A percentile compares a stretch with the other conserved stretches of the same genome.
Evolutionary conservation across 140 eudicot genomes (phyloP).

Genomic region (Ambrosia hybrid): DNA sequence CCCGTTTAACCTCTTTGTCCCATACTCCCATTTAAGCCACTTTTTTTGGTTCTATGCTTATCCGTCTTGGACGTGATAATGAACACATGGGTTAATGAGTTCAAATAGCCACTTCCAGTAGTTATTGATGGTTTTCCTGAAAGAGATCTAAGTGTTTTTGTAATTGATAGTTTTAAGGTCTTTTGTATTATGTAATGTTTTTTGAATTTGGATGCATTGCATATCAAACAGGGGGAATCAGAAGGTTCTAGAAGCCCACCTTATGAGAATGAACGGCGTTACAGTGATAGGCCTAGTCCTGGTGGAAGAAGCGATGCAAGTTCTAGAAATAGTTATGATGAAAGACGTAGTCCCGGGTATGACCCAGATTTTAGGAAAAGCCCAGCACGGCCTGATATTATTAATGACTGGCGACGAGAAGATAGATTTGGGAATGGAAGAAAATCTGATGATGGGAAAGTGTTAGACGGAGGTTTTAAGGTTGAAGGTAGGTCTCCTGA

Average conservation of each 20-base stretch:
- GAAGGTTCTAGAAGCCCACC: conserved; percentile 96
- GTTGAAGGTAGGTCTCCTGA: conserved; percentile 77
- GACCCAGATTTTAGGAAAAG: conserved; percentile 71
- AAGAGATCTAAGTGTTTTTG: neutral
- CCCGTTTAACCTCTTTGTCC: neutral
- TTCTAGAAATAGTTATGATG: conserved; percentile 58
- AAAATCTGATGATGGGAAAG: conserved; percentile 41
- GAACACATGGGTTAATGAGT: neutral
- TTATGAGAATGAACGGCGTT: conserved; percentile 77
- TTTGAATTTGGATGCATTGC: conserved; percentile 11
- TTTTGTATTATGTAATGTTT: neutral
- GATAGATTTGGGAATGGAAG: conserved; percentile 83
- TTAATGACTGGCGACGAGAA: conserved; percentile 95
- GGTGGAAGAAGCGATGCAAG: conserved; percentile 74
- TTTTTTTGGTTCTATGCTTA: too few species aligned
- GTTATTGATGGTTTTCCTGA: neutral
- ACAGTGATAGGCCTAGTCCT: conserved; percentile 75
- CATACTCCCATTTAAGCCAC: too few species aligned
- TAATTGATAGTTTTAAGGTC: neutral
- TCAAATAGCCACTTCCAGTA: neutral
- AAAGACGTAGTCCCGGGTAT: conserved; percentile 82
- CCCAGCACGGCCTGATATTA: conserved; percentile 69
- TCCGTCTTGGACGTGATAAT: neutral
- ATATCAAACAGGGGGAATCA: conserved; percentile 55
- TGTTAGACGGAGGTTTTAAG: conserved; percentile 43